A percentile compares a stretch with the other conserved stretches of the same genome.
Conservation (phyloP, 768 basidiomycete species). For the Hysterangium stoloniferum region DNA sequence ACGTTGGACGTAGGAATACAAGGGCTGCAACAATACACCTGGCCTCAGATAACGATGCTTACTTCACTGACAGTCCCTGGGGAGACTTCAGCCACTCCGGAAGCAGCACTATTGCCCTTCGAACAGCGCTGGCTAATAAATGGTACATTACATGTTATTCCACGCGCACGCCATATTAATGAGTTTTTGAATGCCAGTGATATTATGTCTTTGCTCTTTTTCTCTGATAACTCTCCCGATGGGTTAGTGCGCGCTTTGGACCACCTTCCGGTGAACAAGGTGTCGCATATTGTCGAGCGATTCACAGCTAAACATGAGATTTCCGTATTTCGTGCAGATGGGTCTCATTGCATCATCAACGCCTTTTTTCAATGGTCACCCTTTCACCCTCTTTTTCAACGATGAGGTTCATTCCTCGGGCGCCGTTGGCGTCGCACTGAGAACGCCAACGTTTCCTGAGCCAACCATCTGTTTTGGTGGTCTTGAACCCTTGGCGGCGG, state of each 20-base stretch:
- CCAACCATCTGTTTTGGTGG: slow-evolving; percentile 30
- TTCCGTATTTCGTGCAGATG: slow-evolving; percentile 32
- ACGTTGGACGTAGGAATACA: slow-evolving; percentile 41
- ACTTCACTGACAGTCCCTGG: background rate
- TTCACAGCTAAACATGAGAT: background rate
- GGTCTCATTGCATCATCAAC: slow-evolving; percentile 68
- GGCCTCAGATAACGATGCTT: too few species aligned
- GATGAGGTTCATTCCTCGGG: slow-evolving; percentile 49
- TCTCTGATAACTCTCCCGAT: slow-evolving; percentile 52
- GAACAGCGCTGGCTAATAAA: background rate
- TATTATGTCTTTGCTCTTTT: slow-evolving; percentile 37
- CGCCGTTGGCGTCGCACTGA: slow-evolving; percentile 59
- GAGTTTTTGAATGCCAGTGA: background rate
- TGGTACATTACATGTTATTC: background rate
- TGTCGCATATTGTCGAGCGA: slow-evolving; percentile 21
- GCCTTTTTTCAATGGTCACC: slow-evolving; percentile 70
- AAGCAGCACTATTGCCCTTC: background rate
- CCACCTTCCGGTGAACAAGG: slow-evolving; percentile 45
- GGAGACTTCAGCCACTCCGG: background rate
- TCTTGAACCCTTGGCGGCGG: slow-evolving; percentile 36
- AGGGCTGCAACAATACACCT: background rate
- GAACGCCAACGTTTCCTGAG: slow-evolving; percentile 12
- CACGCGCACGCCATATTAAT: background rate
- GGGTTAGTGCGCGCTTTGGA: slow-evolving; percentile 32
- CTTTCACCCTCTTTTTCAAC: slow-evolving; percentile 60